Conservation (phyloP, 2,329 filamentous ascomycete species). For the Fulvia fulva region DNA sequence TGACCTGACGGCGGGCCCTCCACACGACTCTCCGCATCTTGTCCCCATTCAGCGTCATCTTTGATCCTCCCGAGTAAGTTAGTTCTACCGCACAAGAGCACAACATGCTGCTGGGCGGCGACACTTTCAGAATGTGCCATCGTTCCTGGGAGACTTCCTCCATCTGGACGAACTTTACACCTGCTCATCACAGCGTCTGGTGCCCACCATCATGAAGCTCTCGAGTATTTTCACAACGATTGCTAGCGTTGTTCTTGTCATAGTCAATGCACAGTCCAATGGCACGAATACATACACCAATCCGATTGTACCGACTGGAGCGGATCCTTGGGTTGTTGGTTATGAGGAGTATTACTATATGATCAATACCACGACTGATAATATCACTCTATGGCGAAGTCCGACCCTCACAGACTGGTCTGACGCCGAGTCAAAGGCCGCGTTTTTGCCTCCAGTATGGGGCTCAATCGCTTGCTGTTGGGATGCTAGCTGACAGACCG, state of each 20-base stretch:
- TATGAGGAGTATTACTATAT: constrained; percentile 43
- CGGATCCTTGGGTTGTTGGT: constrained; percentile 46
- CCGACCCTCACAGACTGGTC: constrained; percentile 43
- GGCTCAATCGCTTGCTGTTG: neutral
- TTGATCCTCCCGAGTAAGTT: neutral
- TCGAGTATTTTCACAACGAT: constrained; percentile 6
- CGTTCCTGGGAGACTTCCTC: too few species aligned
- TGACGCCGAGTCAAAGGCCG: constrained; percentile 40
- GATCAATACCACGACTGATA: constrained; percentile 42
- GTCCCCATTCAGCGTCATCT: neutral
- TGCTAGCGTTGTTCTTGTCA: constrained; percentile 8
- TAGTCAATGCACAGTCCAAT: constrained; percentile 18
- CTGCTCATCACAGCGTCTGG: neutral
- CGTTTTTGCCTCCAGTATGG: constrained; percentile 39
- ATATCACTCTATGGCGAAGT: constrained; percentile 44
- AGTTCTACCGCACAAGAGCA: too few species aligned
- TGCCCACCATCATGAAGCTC: neutral
- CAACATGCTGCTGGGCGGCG: neutral
- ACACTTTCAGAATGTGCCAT: too few species aligned
- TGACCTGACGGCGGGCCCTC: neutral
- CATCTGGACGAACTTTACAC: too few species aligned
- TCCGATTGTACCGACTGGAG: constrained; percentile 41
- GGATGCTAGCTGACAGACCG: neutral
- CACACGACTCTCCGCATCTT: neutral
- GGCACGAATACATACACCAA: constrained; percentile 41